phyloP scores from a whole-genome alignment of 495 filamentous ascomycete genomes.

The Podospora pseudocomata region DNA sequence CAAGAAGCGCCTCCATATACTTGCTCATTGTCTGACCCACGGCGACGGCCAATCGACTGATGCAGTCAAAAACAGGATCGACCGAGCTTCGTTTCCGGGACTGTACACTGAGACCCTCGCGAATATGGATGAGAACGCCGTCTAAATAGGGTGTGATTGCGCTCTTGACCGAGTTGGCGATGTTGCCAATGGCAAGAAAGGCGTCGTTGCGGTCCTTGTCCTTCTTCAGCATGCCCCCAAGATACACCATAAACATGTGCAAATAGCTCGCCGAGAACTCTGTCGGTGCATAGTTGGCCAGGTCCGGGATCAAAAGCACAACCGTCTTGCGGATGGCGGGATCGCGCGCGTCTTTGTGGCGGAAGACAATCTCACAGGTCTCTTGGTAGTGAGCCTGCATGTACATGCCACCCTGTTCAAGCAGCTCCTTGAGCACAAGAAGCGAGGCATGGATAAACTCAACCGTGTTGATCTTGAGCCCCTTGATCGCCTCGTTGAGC shows the following conservation, averaged over 20 bases:
- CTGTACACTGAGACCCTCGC: constrained; percentile 84
- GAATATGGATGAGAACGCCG: constrained; percentile 83
- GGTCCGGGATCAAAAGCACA: constrained; percentile 80
- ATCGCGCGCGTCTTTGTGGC: constrained; percentile 88
- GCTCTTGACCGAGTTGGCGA: constrained; percentile 92
- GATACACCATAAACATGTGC: constrained; percentile 93
- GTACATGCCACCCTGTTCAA: constrained; percentile 94
- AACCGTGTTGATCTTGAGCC: constrained; percentile 71
- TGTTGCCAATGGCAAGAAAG: constrained; percentile 90
- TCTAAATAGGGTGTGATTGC: constrained; percentile 94
- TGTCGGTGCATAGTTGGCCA: constrained; percentile 86
- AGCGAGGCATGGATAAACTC: constrained; percentile 90
- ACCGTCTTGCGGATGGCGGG: constrained; percentile 81
- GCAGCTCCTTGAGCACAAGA: constrained; percentile 82
- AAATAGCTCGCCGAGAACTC: constrained; percentile 81
- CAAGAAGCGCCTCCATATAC: constrained; percentile 92
- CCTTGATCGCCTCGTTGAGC: constrained; percentile 72
- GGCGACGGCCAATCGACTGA: constrained; percentile 91
- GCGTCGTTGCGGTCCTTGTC: constrained; percentile 89
- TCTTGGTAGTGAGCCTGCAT: constrained; percentile 89
- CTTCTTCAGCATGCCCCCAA: constrained; percentile 92
- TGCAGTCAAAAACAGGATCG: constrained; percentile 96
- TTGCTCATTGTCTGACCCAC: constrained; percentile 96
- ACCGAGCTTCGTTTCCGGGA: constrained; percentile 66
- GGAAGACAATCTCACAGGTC: constrained; percentile 84